These are phyloP conservation scores for Pterocarpus macrocarpus DNA, from an alignment of 306 rosid genomes.

Conservation along the genomic window DNA sequence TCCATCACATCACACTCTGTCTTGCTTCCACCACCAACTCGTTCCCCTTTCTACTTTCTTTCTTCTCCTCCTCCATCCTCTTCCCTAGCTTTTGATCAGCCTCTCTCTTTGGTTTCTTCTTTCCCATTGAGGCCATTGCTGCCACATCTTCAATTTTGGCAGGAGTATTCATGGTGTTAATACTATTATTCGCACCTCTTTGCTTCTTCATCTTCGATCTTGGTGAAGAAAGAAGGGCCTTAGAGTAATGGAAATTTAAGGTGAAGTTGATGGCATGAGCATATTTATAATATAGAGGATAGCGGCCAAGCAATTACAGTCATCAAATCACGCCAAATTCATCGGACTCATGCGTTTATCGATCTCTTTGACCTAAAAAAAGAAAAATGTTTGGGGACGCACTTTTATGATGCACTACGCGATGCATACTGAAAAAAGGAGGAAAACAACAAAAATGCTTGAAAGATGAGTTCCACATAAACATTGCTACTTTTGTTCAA, in stretches of 20 bases:
- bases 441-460: too few relatives aligned
- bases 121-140: slow-evolving; percentile 24
- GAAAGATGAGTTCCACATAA: too few relatives aligned
- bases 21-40: slow-evolving; percentile 17
- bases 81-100: slow-evolving; percentile 34
- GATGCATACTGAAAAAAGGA: too few relatives aligned
- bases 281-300: slow-evolving; percentile 21
- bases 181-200: slow-evolving; percentile 46
- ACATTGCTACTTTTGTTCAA: too few relatives aligned
- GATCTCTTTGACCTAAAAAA: too few relatives aligned
- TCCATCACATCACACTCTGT: slow-evolving; percentile 8
- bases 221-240: not conserved
- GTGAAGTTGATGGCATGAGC: not conserved
- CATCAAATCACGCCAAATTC: too few relatives aligned
- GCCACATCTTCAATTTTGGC: slow-evolving; percentile 49
- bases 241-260: slow-evolving; percentile 14
- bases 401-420: too few relatives aligned
- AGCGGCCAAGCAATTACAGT: too few relatives aligned
- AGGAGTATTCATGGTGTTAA: not conserved
- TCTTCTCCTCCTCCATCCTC: slow-evolving; percentile 32
- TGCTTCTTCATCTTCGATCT: slow-evolving; percentile 63
- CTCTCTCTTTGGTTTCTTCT: slow-evolving; percentile 57
- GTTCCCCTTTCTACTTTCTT: not conserved
- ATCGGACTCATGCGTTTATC: too few relatives aligned
- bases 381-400: too few relatives aligned